phyloP scores from a whole-genome alignment of 306 rosid species.

The Prunus salicina region DNA sequence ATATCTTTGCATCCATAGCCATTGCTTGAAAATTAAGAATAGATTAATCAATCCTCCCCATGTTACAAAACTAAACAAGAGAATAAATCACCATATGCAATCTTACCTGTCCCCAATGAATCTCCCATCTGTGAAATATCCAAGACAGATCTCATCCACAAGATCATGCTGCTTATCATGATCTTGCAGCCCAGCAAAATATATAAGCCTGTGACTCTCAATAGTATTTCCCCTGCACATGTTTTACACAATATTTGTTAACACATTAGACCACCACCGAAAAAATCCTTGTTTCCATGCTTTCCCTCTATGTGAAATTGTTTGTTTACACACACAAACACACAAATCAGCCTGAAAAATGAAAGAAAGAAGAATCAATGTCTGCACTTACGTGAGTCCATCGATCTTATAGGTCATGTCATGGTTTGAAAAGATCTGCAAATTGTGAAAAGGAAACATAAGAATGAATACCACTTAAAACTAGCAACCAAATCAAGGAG shows the following conservation, averaged over 20 bases:
- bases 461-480: not conserved
- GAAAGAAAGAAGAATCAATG: conserved; percentile 9
- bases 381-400: conserved; percentile 69
- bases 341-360: not conserved
- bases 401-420: conserved; percentile 51
- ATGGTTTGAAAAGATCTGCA: conserved; percentile 54
- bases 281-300: too few species aligned
- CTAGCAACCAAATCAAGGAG: not conserved
- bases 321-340: too few species aligned
- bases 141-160: conserved; percentile 71
- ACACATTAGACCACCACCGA: not conserved
- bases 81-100: too few species aligned
- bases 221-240: conserved; percentile 75
- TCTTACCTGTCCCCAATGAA: conserved; percentile 72
- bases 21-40: too few species aligned
- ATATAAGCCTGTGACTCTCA: conserved; percentile 84
- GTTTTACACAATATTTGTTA: conserved; percentile 23
- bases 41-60: too few species aligned
- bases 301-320: too few species aligned
- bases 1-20: too few species aligned
- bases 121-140: conserved; percentile 81
- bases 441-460: conserved; percentile 20
- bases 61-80: too few species aligned
- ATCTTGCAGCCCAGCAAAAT: conserved; percentile 65
- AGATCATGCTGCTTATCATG: conserved; percentile 73